Percentiles rank a stretch among this genome's conserved stretches.
Evolutionary conservation across 192 early-diverging fungal species (phyloP).

Genomic region (Podila epigama): DNA sequence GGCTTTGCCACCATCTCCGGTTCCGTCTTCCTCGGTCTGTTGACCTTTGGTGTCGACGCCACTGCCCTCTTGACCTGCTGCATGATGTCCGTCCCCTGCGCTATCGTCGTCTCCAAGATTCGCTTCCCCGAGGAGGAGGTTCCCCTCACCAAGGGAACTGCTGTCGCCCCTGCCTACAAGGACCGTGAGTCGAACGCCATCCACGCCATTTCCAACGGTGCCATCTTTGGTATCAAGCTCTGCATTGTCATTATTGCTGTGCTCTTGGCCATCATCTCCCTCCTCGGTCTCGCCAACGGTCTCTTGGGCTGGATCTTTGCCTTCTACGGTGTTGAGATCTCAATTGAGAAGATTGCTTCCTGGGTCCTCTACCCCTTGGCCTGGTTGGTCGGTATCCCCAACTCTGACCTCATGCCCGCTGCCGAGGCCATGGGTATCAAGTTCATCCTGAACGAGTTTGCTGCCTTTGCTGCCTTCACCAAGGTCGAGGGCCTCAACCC

Average conservation of each 20-base stretch:
- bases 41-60: constrained; percentile 64
- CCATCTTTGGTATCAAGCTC: constrained; percentile 77
- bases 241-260: constrained; percentile 71
- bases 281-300: constrained; percentile 69
- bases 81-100: constrained; percentile 86
- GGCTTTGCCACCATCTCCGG: constrained; percentile 89
- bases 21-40: constrained; percentile 75
- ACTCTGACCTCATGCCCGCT: constrained; percentile 21
- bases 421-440: constrained; percentile 58
- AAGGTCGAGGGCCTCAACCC: constrained; percentile 49
- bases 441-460: constrained; percentile 85
- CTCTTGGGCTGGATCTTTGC: constrained; percentile 70
- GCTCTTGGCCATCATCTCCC: constrained; percentile 72
- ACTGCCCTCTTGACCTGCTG: constrained; percentile 77
- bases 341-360: constrained; percentile 72
- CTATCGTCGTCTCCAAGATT: constrained; percentile 79
- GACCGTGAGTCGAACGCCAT: constrained; percentile 72
- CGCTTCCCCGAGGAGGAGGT: constrained; percentile 80
- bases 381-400: constrained; percentile 49
- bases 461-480: constrained; percentile 65
- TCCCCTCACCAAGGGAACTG: constrained; percentile 73
- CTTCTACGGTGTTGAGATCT: constrained; percentile 57
- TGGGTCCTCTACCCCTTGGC: constrained; percentile 74
- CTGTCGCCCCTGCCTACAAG: constrained; percentile 57
- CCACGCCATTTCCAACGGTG: constrained; percentile 81